Conservation (phyloP, 495 filamentous ascomycete species). For the Penicillium desertorum region DNA sequence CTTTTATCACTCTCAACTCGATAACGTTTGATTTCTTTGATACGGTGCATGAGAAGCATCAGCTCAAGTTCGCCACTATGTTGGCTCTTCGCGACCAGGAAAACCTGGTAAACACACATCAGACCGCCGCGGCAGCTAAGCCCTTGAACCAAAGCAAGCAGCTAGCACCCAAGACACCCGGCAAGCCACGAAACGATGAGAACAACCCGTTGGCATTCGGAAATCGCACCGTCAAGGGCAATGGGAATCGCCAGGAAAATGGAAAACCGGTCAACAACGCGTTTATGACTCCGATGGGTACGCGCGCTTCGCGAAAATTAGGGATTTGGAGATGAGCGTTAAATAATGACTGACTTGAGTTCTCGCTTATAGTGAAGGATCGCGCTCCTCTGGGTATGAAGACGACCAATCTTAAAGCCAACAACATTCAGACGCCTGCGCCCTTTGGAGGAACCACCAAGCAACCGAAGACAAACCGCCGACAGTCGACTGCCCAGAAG, state of each 20-base stretch:
- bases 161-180: slow-evolving; percentile 75
- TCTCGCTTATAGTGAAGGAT: slow-evolving; percentile 57
- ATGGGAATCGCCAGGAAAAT: slow-evolving; percentile 66
- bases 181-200: slow-evolving; percentile 86
- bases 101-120: slow-evolving; percentile 75
- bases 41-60: slow-evolving; percentile 27
- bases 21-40: slow-evolving; percentile 2
- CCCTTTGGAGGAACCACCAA: slow-evolving; percentile 47
- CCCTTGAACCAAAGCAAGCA: slow-evolving; percentile 70
- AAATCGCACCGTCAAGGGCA: slow-evolving; percentile 64
- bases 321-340: not conserved
- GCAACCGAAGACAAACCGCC: slow-evolving; percentile 47
- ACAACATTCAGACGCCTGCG: slow-evolving; percentile 62
- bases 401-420: slow-evolving; percentile 91
- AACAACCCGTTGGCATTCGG: slow-evolving; percentile 64
- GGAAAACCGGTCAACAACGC: slow-evolving; percentile 62
- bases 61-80: slow-evolving; percentile 53
- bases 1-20: slow-evolving; percentile 3
- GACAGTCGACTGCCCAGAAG: slow-evolving; percentile 52
- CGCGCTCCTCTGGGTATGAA: slow-evolving; percentile 87
- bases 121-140: slow-evolving; percentile 74
- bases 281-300: slow-evolving; percentile 85
- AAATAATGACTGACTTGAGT: slow-evolving; percentile 27
- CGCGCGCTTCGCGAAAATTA: slow-evolving; percentile 13
- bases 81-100: slow-evolving; percentile 86